These are phyloP conservation scores for Incumbomyces lentus DNA, from an alignment of 2,329 filamentous ascomycete species.

Conservation along the genomic window DNA sequence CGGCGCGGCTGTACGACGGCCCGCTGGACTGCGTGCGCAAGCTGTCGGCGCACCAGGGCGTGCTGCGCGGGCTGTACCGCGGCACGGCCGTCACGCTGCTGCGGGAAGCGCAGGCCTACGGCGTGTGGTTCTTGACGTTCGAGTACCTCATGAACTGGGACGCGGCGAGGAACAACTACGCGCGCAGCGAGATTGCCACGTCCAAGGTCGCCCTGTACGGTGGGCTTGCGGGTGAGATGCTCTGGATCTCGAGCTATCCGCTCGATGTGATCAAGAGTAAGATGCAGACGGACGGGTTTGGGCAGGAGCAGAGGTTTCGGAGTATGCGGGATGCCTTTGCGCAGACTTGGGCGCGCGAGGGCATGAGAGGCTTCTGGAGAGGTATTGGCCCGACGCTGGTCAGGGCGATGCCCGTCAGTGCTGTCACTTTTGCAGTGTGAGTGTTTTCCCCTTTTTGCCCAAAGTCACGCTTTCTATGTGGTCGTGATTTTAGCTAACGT, in stretches of 20 bases:
- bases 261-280: slow-evolving; percentile 98
- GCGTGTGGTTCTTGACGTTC: slow-evolving; percentile 87
- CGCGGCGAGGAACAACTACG: slow-evolving; percentile 63
- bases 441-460: slow-evolving; percentile 3
- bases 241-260: slow-evolving; percentile 90
- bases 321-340: slow-evolving; percentile 83
- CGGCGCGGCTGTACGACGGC: slow-evolving; percentile 62
- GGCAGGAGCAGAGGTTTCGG: slow-evolving; percentile 57
- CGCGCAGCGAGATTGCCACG: slow-evolving; percentile 66
- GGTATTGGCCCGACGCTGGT: slow-evolving; percentile 82
- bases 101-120: slow-evolving; percentile 89
- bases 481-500: slow-evolving; percentile 11
- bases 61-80: slow-evolving; percentile 69
- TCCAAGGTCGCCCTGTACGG: slow-evolving; percentile 88
- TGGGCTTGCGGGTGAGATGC: slow-evolving; percentile 80
- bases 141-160: slow-evolving; percentile 95
- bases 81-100: slow-evolving; percentile 76
- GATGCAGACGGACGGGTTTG: slow-evolving; percentile 97
- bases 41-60: slow-evolving; percentile 58
- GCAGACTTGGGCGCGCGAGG: slow-evolving; percentile 69
- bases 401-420: slow-evolving; percentile 93
- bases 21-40: slow-evolving; percentile 86
- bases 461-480: neutral
- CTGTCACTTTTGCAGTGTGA: slow-evolving; percentile 85
- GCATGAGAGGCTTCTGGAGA: slow-evolving; percentile 82